Evolutionary conservation across 306 rosid genomes (phyloP).

Genomic region (Trichosanthes truncata): DNA sequence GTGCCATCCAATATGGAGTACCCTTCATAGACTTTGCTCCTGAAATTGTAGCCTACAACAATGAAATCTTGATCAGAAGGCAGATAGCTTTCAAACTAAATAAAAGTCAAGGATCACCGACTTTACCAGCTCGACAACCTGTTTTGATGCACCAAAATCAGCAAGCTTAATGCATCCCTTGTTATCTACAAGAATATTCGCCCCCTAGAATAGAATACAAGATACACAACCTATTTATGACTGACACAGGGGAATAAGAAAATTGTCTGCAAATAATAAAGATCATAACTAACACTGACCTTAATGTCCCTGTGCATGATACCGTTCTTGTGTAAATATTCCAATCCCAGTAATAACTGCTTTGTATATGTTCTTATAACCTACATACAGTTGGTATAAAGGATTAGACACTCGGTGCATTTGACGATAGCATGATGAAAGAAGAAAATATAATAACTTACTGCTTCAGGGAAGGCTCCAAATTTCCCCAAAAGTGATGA

Average conservation of each 20-base stretch:
- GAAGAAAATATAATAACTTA: conserved; percentile 33
- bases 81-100: background rate
- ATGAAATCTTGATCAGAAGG: conserved; percentile 16
- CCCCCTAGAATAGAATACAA: conserved; percentile 62
- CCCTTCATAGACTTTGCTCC: conserved; percentile 99
- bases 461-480: conserved; percentile 98
- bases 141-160: conserved; percentile 99
- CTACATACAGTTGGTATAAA: conserved; percentile 39
- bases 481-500: conserved; percentile 96
- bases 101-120: background rate
- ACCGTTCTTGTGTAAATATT: conserved; percentile 89
- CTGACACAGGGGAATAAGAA: background rate
- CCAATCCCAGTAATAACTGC: conserved; percentile 83
- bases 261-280: conserved; percentile 1
- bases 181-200: conserved; percentile 98
- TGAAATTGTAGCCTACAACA: conserved; percentile 81
- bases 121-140: conserved; percentile 92
- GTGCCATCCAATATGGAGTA: conserved; percentile 99
- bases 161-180: conserved; percentile 98
- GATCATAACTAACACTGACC: conserved; percentile 28
- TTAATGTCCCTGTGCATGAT: conserved; percentile 99
- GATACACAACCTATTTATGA: conserved; percentile 10
- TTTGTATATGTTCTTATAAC: conserved; percentile 80
- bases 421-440: conserved; percentile 10
- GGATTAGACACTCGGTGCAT: conserved; percentile 7